Conservation (phyloP, 148 eudicot species). For the Chenopodium album region DNA sequence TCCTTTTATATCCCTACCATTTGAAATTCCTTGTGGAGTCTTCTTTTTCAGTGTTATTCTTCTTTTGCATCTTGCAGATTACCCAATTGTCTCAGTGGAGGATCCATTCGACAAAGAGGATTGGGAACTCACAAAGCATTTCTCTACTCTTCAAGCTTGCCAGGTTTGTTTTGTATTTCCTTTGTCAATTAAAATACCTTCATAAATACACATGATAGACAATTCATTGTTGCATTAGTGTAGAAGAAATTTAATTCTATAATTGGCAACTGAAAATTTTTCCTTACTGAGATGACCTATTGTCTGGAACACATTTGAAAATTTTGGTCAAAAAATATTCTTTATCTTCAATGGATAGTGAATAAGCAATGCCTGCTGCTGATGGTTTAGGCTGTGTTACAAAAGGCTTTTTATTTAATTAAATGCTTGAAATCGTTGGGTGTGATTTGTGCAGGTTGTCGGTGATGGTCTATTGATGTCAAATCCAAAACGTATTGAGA, state of each 20-base stretch:
- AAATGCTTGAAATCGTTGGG: neutral
- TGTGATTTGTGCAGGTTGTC: conserved; percentile 65
- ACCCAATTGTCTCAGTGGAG: conserved; percentile 88
- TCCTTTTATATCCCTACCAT: conserved; percentile 3
- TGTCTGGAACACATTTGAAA: neutral
- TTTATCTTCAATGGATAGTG: neutral
- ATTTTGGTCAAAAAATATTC: neutral
- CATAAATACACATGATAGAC: neutral
- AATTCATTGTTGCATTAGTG: neutral
- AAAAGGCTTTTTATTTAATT: conserved; percentile 2
- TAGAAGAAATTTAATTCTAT: neutral
- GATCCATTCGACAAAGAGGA: conserved; percentile 99
- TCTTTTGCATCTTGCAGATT: conserved; percentile 43
- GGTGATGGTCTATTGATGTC: conserved; percentile 91
- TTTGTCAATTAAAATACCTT: neutral
- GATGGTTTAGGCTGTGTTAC: neutral
- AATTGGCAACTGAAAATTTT: neutral
- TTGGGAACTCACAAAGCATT: conserved; percentile 77
- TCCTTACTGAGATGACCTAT: neutral
- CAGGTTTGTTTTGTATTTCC: conserved; percentile 51
- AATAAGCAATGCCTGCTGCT: neutral
- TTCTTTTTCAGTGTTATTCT: conserved; percentile 13
- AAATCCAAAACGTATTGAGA: conserved; percentile 85
- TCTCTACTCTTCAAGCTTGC: conserved; percentile 71
- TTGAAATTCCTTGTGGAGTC: neutral